Conservation (phyloP, 202 grass and related monocot genomes). For the Thinopyrum obtusiflorum region DNA sequence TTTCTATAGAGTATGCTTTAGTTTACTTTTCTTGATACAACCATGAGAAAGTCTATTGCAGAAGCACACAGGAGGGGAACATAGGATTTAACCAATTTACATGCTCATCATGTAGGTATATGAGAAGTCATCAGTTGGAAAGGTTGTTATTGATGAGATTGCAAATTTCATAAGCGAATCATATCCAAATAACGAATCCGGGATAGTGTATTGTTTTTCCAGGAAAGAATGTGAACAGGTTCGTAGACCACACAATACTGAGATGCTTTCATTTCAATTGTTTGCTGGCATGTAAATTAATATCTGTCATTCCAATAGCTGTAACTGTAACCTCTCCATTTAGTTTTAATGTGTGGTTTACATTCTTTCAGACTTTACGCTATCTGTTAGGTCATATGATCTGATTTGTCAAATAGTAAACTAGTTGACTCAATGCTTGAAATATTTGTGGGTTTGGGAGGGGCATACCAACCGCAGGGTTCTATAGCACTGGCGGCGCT, state of each 20-base stretch:
- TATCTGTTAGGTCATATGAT: neutral
- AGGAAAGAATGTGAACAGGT: conserved; percentile 97
- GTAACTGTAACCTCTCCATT: neutral
- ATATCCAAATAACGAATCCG: conserved; percentile 91
- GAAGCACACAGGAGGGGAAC: neutral
- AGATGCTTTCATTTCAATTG: conserved; percentile 30
- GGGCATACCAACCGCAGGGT: too few species aligned
- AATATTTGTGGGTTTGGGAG: neutral
- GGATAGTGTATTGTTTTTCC: conserved; percentile 95
- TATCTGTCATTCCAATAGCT: neutral
- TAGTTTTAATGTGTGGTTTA: neutral
- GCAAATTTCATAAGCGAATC: conserved; percentile 69
- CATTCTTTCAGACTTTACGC: neutral
- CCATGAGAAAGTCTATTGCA: conserved; percentile 9
- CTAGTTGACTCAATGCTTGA: conserved; percentile 1
- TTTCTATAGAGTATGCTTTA: conserved; percentile 71
- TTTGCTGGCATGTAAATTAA: conserved; percentile 26
- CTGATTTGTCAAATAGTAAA: neutral
- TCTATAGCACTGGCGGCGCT: too few species aligned
- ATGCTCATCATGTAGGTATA: conserved; percentile 59
- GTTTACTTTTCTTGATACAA: conserved; percentile 4
- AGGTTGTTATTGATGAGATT: conserved; percentile 83
- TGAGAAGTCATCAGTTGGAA: conserved; percentile 81
- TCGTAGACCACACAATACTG: conserved; percentile 12
- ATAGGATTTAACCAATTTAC: neutral